These are phyloP conservation scores for Cyclanthera cordifolia DNA, from an alignment of 306 rosid species.

Conservation along the genomic window DNA sequence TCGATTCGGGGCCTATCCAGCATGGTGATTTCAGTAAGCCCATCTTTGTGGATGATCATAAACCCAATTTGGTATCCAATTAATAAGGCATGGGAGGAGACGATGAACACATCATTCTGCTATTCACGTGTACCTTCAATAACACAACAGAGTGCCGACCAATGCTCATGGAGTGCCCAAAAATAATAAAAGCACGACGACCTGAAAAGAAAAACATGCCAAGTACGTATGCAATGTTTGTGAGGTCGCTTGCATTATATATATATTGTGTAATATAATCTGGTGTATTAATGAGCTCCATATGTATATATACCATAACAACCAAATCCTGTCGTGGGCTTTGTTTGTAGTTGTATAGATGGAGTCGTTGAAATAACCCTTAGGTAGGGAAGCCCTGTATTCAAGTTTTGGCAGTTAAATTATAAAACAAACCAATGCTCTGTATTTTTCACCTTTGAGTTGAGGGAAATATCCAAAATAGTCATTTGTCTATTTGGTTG, in stretches of 20 bases:
- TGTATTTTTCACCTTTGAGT: background rate
- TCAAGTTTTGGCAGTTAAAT: slow-evolving; percentile 10
- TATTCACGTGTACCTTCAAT: background rate
- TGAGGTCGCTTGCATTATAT: background rate
- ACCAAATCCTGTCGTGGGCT: background rate
- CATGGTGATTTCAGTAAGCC: slow-evolving; percentile 21
- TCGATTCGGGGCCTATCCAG: slow-evolving; percentile 27
- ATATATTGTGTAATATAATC: background rate
- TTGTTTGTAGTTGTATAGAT: slow-evolving; percentile 5
- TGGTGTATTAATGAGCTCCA: background rate
- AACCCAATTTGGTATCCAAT: slow-evolving; percentile 6
- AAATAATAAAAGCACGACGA: background rate
- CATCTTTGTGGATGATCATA: slow-evolving; percentile 8
- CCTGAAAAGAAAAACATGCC: background rate
- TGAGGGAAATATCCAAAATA: background rate
- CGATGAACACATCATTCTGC: background rate
- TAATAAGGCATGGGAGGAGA: background rate
- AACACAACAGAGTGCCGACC: no score
- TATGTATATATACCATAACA: background rate
- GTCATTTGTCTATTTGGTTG: no score
- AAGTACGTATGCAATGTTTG: background rate
- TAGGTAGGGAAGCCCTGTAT: slow-evolving; percentile 12
- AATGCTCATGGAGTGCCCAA: background rate
- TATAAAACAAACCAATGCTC: background rate
- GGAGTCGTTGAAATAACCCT: slow-evolving; percentile 11